Percentiles rank a stretch among this genome's conserved stretches.
phyloP scores from a whole-genome alignment of 2,329 filamentous ascomycete species.

The Purpureocillium lavendulum region DNA sequence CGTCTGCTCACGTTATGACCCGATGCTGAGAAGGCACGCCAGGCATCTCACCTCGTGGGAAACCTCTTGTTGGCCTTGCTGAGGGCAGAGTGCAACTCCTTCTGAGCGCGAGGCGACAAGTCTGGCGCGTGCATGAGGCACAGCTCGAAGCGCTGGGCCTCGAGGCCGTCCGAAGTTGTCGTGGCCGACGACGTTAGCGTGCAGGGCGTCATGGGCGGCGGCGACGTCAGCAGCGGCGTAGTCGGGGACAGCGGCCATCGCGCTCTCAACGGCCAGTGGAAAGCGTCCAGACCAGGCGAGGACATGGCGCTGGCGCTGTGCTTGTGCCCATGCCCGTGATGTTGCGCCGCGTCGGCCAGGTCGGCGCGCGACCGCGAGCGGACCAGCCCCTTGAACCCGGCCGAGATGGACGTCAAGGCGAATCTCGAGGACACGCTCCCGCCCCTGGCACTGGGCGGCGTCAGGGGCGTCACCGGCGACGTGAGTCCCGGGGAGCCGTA shows the following conservation, averaged over 20 bases:
- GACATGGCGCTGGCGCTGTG: too few species aligned
- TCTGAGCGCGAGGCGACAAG: conserved; percentile 37
- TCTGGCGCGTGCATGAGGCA: conserved; percentile 40
- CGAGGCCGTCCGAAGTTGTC: conserved; percentile 8
- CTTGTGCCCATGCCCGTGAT: too few species aligned
- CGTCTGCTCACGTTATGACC: background rate
- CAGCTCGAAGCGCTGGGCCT: conserved; percentile 35
- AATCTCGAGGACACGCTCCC: conserved; percentile 12
- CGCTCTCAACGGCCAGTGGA: too few species aligned
- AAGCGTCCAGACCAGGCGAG: too few species aligned
- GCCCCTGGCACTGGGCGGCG: conserved; percentile 12
- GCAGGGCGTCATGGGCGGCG: conserved; percentile 38
- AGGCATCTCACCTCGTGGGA: conserved; percentile 24
- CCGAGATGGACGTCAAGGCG: too few species aligned
- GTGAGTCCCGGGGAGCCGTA: conserved; percentile 9
- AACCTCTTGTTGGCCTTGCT: conserved; percentile 43
- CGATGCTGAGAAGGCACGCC: too few species aligned
- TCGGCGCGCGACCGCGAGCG: too few species aligned
- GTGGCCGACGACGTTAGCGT: conserved; percentile 28
- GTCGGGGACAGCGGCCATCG: conserved; percentile 23
- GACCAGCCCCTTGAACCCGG: too few species aligned
- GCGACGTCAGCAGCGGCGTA: conserved; percentile 24
- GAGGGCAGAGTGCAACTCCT: conserved; percentile 37
- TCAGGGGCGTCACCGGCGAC: conserved; percentile 11
- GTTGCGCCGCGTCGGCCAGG: too few species aligned